phyloP scores from a whole-genome alignment of 2,329 filamentous ascomycete species.

The Diaporthe vaccinii region DNA sequence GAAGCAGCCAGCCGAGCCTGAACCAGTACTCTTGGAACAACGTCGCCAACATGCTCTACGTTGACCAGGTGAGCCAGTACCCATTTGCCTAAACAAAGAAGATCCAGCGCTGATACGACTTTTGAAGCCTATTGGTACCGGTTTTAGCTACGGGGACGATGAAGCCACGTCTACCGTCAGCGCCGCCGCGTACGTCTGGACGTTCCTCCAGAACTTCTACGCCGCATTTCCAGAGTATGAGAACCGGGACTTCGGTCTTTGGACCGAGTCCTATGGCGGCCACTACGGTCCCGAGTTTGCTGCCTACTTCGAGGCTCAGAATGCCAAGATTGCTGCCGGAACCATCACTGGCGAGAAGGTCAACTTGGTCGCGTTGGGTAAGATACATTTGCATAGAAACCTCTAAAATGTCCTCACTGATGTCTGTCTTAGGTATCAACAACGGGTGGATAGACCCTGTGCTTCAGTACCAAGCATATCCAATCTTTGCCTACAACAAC shows the following conservation, averaged over 20 bases:
- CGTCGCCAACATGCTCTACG: slow-evolving; percentile 58
- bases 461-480: slow-evolving; percentile 57
- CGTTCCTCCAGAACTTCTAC: slow-evolving; percentile 72
- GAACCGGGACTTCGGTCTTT: slow-evolving; percentile 68
- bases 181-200: slow-evolving; percentile 67
- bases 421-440: slow-evolving; percentile 56
- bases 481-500: slow-evolving; percentile 62
- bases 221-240: slow-evolving; percentile 74
- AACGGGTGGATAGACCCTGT: slow-evolving; percentile 68
- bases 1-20: slow-evolving; percentile 51
- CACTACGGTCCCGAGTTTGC: slow-evolving; percentile 70
- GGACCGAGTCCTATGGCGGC: slow-evolving; percentile 69
- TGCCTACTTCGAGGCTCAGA: slow-evolving; percentile 69
- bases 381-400: neutral
- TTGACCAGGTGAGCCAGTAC: slow-evolving; percentile 47
- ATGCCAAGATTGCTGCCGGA: slow-evolving; percentile 62
- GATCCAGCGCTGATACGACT: neutral
- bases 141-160: slow-evolving; percentile 54
- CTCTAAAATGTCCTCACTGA: neutral
- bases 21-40: slow-evolving; percentile 61
- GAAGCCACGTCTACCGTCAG: slow-evolving; percentile 57
- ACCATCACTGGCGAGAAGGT: slow-evolving; percentile 57
- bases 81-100: rapidly evolving
- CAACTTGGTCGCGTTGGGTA: slow-evolving; percentile 63
- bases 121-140: slow-evolving; percentile 46